These are phyloP conservation scores for Monosporascus sp. DNA, from an alignment of 2,329 filamentous ascomycete species.

Conservation along the genomic window DNA sequence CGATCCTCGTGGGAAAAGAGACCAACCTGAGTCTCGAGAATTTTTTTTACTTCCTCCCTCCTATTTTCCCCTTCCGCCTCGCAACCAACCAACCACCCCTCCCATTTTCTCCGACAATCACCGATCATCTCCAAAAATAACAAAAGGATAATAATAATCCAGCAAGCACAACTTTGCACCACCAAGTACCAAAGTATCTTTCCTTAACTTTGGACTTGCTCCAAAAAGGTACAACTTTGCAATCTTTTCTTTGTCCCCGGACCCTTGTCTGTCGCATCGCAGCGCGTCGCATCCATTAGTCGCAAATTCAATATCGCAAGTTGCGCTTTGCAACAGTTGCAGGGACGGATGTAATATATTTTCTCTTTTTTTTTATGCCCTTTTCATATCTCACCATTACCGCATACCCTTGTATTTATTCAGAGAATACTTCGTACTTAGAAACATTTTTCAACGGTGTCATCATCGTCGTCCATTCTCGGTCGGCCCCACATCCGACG, in stretches of 20 bases:
- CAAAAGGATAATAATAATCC: slow-evolving; percentile 3
- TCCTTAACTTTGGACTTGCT: slow-evolving; percentile 3
- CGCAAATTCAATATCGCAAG: background rate
- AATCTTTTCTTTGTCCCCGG: slow-evolving; percentile 7
- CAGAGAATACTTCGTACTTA: background rate
- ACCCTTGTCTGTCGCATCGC: background rate
- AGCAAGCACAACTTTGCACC: slow-evolving; percentile 7
- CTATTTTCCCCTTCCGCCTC: slow-evolving; percentile 28
- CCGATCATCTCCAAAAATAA: slow-evolving; percentile 17
- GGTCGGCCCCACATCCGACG: background rate
- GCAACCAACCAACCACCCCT: slow-evolving; percentile 18
- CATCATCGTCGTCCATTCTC: slow-evolving; percentile 1
- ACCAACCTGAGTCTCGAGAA: slow-evolving; percentile 27
- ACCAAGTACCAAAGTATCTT: slow-evolving; percentile 22
- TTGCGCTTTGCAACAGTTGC: background rate
- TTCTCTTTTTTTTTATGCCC: background rate
- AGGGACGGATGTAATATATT: background rate
- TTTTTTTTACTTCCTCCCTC: slow-evolving; percentile 30
- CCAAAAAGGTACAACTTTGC: slow-evolving; percentile 11
- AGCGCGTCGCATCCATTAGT: background rate
- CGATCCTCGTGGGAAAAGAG: slow-evolving; percentile 19
- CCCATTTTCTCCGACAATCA: slow-evolving; percentile 22
- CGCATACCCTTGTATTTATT: background rate
- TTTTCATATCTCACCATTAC: background rate
- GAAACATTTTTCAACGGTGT: background rate